Evolutionary conservation across 2,329 filamentous ascomycete genomes (phyloP).

Genomic region (Alternaria tenuissima): DNA sequence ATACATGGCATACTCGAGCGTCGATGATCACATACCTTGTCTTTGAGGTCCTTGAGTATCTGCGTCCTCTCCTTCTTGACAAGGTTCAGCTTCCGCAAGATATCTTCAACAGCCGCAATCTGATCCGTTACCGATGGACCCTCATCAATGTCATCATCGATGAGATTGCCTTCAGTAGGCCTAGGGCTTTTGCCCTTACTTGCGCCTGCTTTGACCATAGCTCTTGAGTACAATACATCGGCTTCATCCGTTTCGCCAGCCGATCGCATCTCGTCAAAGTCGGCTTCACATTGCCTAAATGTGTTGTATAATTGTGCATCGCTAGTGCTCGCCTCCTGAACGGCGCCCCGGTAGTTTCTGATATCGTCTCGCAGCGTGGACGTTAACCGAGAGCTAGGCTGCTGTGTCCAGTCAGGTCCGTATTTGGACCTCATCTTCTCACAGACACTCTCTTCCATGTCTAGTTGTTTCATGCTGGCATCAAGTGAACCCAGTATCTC

Average conservation of each 20-base stretch:
- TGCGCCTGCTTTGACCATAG: slow-evolving; percentile 78
- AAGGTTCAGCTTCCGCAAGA: slow-evolving; percentile 88
- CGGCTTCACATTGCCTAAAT: slow-evolving; percentile 81
- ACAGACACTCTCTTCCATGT: slow-evolving; percentile 97
- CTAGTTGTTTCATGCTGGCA: slow-evolving; percentile 83
- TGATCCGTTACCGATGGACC: slow-evolving; percentile 85
- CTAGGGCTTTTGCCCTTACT: slow-evolving; percentile 67
- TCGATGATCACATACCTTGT: slow-evolving; percentile 72
- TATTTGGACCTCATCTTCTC: slow-evolving; percentile 99
- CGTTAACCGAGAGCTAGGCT: slow-evolving; percentile 89
- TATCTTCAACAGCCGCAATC: slow-evolving; percentile 85
- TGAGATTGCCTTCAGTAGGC: slow-evolving; percentile 75
- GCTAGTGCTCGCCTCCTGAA: slow-evolving; percentile 88
- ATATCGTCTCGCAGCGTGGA: slow-evolving; percentile 88
- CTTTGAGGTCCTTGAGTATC: slow-evolving; percentile 94
- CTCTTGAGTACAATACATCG: slow-evolving; percentile 87
- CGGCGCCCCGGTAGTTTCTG: slow-evolving; percentile 83
- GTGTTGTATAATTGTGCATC: slow-evolving; percentile 85
- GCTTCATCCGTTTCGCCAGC: slow-evolving; percentile 87
- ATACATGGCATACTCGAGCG: background rate
- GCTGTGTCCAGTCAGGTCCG: slow-evolving; percentile 93
- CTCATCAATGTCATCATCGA: slow-evolving; percentile 93
- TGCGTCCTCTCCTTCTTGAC: slow-evolving; percentile 92
- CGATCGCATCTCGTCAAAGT: slow-evolving; percentile 94
- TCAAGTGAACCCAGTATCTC: slow-evolving; percentile 77